Percentiles rank a stretch among this genome's conserved stretches.
These are phyloP conservation scores for Cornus kousa DNA, from an alignment of 148 eudicot genomes.

Conservation along the genomic window DNA sequence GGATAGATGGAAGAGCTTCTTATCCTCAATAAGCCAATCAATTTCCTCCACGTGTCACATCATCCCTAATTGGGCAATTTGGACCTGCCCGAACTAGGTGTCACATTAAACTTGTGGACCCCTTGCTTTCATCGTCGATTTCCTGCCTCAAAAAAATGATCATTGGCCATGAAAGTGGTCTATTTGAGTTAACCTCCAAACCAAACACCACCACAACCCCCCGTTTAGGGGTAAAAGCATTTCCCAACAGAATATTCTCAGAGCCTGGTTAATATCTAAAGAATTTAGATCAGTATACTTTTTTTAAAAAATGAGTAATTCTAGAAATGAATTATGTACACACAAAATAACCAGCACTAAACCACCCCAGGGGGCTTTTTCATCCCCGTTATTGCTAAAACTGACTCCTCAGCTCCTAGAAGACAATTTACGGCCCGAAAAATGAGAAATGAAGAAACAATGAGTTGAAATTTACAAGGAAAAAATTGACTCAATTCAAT, in stretches of 20 bases:
- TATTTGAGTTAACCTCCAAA: background rate
- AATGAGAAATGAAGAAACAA: background rate
- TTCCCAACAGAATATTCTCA: background rate
- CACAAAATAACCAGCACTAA: background rate
- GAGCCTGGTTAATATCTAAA: background rate
- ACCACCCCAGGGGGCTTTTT: background rate
- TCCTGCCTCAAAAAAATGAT: background rate
- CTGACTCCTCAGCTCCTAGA: constrained; percentile 21
- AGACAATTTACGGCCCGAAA: constrained; percentile 9
- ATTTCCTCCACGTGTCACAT: constrained; percentile 52
- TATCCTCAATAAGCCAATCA: constrained; percentile 54
- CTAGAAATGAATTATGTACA: constrained; percentile 23
- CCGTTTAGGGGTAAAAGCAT: background rate
- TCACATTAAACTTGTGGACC: too few species aligned
- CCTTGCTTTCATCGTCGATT: too few species aligned
- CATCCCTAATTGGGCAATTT: constrained; percentile 14
- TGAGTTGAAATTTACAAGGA: constrained; percentile 17
- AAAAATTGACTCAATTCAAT: constrained; percentile 8
- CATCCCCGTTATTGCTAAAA: constrained; percentile 21
- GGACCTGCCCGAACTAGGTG: background rate
- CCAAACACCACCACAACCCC: background rate
- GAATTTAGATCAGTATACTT: background rate
- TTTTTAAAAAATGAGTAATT: background rate
- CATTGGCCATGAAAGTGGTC: background rate
- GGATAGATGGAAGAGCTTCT: constrained; percentile 40